Conservation (phyloP, 352 stramenopile species). For the Phytophthora pini region DNA sequence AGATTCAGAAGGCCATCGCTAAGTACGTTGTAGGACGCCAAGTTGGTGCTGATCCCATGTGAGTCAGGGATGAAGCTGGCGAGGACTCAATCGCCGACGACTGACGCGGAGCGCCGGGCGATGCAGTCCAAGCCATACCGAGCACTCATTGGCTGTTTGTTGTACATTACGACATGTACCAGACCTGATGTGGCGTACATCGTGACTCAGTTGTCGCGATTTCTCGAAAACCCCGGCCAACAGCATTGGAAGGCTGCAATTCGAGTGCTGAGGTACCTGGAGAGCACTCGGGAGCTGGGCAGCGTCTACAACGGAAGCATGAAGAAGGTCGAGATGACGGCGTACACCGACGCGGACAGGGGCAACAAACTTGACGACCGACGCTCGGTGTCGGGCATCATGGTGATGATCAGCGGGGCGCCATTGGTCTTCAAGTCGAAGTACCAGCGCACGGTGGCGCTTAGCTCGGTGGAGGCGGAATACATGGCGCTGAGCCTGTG, state of each 20-base stretch:
- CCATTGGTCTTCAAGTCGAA: constrained; percentile 8
- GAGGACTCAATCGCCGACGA: too few species aligned
- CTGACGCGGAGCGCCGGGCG: too few species aligned
- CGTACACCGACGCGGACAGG: constrained; percentile 1
- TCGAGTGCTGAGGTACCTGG: not conserved
- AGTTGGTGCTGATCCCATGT: too few species aligned
- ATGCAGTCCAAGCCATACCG: too few species aligned
- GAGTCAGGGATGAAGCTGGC: too few species aligned
- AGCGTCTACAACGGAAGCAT: not conserved
- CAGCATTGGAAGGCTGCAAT: not conserved
- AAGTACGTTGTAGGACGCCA: too few species aligned
- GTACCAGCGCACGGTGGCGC: not conserved
- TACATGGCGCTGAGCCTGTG: constrained; percentile 6
- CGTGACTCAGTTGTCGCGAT: not conserved
- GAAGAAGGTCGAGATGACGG: too few species aligned
- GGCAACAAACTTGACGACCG: constrained; percentile 2
- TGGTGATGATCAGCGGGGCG: not conserved
- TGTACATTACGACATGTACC: too few species aligned
- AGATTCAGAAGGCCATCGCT: too few species aligned
- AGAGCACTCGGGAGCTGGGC: not conserved
- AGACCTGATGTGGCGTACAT: too few species aligned
- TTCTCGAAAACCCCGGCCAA: not conserved
- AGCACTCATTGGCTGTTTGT: too few species aligned
- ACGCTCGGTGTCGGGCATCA: not conserved
- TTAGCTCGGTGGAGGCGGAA: constrained; percentile 3